Evolutionary conservation across 805 yeast genomes (phyloP).

Genomic region (Ogataea naganishii): DNA sequence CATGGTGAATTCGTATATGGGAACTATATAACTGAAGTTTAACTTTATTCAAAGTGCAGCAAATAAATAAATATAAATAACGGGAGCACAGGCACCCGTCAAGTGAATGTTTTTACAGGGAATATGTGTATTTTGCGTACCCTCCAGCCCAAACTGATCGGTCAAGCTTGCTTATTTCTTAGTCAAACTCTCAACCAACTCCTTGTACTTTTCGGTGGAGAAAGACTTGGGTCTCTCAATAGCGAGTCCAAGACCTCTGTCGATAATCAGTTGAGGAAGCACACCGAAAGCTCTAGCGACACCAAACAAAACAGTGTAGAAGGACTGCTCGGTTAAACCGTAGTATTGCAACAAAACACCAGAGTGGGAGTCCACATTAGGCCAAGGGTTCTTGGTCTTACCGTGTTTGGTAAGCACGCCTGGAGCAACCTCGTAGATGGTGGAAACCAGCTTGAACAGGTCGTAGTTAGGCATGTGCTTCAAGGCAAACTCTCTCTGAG

Average conservation of each 20-base stretch:
- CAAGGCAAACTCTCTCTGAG: slow-evolving; percentile 77
- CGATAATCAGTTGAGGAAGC: slow-evolving; percentile 75
- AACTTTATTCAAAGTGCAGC: no score
- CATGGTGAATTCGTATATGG: no score
- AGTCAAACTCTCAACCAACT: slow-evolving; percentile 45
- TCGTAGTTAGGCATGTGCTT: slow-evolving; percentile 71
- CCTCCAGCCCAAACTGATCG: no score
- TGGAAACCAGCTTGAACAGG: slow-evolving; percentile 68
- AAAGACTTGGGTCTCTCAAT: slow-evolving; percentile 89
- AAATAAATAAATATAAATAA: no score
- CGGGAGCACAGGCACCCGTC: no score
- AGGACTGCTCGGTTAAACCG: slow-evolving; percentile 73
- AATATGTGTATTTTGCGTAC: no score
- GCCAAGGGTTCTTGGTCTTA: slow-evolving; percentile 91
- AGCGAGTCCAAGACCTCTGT: slow-evolving; percentile 74
- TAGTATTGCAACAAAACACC: slow-evolving; percentile 81
- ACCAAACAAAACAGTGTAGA: slow-evolving; percentile 83
- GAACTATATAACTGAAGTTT: no score
- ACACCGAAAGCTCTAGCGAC: slow-evolving; percentile 85
- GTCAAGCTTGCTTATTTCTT: slow-evolving; percentile 12
- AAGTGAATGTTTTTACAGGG: no score
- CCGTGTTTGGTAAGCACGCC: slow-evolving; percentile 73
- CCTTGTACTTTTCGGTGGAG: slow-evolving; percentile 88
- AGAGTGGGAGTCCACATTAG: slow-evolving; percentile 83
- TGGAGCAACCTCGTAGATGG: slow-evolving; percentile 78